Base-by-base conservation (phyloP, 2,329 filamentous ascomycete species). In the Verticillium zaregamsianum region DNA sequence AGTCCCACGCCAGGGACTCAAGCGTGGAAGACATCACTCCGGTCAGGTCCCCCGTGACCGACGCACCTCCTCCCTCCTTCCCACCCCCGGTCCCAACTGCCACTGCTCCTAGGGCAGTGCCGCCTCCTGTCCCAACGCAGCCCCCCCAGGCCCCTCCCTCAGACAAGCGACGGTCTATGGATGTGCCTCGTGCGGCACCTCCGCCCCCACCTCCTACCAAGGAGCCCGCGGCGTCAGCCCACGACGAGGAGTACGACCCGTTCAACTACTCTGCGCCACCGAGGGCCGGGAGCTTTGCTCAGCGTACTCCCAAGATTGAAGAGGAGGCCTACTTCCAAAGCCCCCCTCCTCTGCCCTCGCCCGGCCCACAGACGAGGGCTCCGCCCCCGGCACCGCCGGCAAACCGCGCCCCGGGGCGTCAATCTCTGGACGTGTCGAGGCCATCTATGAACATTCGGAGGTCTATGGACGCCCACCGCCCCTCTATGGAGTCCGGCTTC, bases 401-500 rank as follows among this genome's bases (percentile, higher is more conserved):
- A 6, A 57, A 58, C 28, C 59, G 61, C n/a, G 72, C 76, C 33
- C 69, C 76, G 66, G 63, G 74, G 33, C 82, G 87, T 57, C 84
- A 86, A 70, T 92, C 90, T 14, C 69, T 88, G 59, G 91, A 95
- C 69, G 76, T 88, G 14, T 78, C 82, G 39, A 82, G 89, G 63
- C 76, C 70, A 40, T 62, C 60, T 60, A 76, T 81, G 14, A 72
- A 73, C n/a, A 74, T 70, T 15, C 77, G 83, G 55, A 76, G 84
- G 45, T 97, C 93, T 3, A 86, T 91, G 75, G 95, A 99, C 67
- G 80, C 90, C 61, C 76, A 84, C 45, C 86, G 94, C 56, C 89
- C 91, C 23, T 90, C 89, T 6, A 83, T 88, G 73, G 91, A 94
- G 66, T 87, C 89, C 55, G 91, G 92, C 1, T 96, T 88, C 71